Base-by-base conservation (phyloP, 176 grass and related monocot genomes). In the Triticum urartu region DNA sequence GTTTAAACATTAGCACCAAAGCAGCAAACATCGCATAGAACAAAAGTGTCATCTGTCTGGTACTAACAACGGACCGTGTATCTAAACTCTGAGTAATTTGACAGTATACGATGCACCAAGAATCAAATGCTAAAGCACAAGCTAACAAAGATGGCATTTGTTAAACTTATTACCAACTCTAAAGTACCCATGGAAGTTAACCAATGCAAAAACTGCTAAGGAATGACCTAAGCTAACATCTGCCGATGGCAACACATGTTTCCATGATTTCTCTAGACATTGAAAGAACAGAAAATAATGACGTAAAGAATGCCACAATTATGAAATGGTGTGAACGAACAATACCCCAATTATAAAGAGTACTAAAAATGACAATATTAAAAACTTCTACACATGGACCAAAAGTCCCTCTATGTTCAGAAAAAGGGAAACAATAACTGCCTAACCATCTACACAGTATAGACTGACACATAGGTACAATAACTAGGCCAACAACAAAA, bases 251-350 rank as follows among this genome's bases (percentile, higher is more conserved):
- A 73, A 64, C 61, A 18, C 36, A 72, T 36, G 14, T 70, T 61
- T 66, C 58, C 81, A 84, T 28, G 72, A 66, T 89, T 88, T 80
- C 65, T 79, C 5, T 32, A 72, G 9, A 65, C 39, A 73, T 72
- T 64, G 25, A 64, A 81, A n/a, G 6, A 68, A 81, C 47, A 77
- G 61, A 72, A 50, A 72, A 38, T 3, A 78, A 52, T 3, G 17
- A 65, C 22, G 9, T 72, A 54, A 14, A 73, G 9, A 54, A 42
- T 15, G 3, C 13, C 6, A 10, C 64, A 52, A 50, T 66, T 45
- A 60, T 80, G 68, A 18, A 85, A 24, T 5, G 32, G 24, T 9
- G 17, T 33, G 25, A 43, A 66, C 22, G 18, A 85, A 80, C 48
- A 80, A 75, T 66, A 24, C 32, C 52, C 43, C 79, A 80, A 89